Evolutionary conservation across 371 early-diverging fungal genomes (phyloP).

Genomic region (Blastocladiella emersonii): DNA sequence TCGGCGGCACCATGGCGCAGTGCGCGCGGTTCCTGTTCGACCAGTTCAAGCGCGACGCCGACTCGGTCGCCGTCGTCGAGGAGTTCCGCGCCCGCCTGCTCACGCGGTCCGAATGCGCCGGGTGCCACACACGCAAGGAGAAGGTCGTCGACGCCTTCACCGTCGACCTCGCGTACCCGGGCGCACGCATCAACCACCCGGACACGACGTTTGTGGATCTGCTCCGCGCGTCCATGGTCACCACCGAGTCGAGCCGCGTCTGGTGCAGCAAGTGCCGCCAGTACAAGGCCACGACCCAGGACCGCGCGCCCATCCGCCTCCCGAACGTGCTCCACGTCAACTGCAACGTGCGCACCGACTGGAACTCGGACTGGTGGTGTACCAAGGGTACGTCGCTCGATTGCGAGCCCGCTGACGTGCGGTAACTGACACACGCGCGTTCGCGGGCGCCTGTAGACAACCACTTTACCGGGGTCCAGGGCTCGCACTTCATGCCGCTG

Average conservation of each 20-base stretch:
- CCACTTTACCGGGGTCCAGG: neutral
- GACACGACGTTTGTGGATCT: neutral
- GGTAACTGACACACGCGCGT: neutral
- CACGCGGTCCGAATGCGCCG: neutral
- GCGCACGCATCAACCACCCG: neutral
- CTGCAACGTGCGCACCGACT: neutral
- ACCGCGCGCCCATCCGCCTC: neutral
- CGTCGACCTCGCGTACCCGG: neutral
- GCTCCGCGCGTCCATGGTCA: neutral
- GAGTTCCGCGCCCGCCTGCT: neutral
- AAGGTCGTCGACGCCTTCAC: neutral
- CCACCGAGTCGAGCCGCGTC: neutral
- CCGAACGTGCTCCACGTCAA: neutral
- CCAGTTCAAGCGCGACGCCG: constrained; percentile 55
- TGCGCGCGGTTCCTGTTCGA: constrained; percentile 81
- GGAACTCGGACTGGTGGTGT: neutral
- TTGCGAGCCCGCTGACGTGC: too few species aligned
- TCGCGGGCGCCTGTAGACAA: neutral
- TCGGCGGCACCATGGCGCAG: constrained; percentile 61
- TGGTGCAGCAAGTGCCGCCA: neutral
- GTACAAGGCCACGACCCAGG: neutral
- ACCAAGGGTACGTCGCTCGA: neutral
- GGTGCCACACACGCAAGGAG: neutral
- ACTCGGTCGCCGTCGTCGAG: neutral
- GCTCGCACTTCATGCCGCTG: neutral